Percentiles rank a stretch among this genome's conserved stretches.
phyloP scores from a whole-genome alignment of 2,329 filamentous ascomycete species.

The Trichoderma hamatum region DNA sequence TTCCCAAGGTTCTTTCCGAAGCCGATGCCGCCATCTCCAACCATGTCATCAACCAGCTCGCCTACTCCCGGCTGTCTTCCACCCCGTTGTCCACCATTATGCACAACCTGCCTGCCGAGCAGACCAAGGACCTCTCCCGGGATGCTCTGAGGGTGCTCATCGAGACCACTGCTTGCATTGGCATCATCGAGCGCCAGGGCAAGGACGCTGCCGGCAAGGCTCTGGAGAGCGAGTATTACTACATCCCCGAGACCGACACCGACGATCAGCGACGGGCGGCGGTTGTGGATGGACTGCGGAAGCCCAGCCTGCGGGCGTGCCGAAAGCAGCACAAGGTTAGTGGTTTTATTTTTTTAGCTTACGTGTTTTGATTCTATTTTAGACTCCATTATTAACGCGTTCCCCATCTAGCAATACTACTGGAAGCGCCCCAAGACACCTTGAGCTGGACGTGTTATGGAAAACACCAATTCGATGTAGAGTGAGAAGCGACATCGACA shows the following conservation, averaged over 20 bases:
- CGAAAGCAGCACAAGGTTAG: constrained; percentile 96
- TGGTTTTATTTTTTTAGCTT: constrained; percentile 27
- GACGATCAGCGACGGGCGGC: constrained; percentile 78
- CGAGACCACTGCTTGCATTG: constrained; percentile 75
- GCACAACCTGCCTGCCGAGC: constrained; percentile 75
- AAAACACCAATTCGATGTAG: constrained; percentile 1
- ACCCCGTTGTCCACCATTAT: constrained; percentile 89
- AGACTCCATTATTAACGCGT: constrained; percentile 30
- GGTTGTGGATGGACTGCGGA: constrained; percentile 82
- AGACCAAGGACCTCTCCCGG: constrained; percentile 57
- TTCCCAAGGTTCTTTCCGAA: constrained; percentile 29
- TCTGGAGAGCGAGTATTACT: constrained; percentile 96
- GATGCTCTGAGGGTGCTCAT: constrained; percentile 71
- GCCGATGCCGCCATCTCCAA: constrained; percentile 63
- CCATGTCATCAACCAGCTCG: constrained; percentile 92
- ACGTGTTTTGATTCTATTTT: neutral
- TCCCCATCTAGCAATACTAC: constrained; percentile 63
- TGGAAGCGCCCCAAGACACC: constrained; percentile 68
- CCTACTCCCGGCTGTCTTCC: constrained; percentile 89
- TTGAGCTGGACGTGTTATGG: constrained; percentile 37
- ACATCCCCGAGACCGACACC: constrained; percentile 82
- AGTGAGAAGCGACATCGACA: neutral
- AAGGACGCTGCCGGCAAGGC: constrained; percentile 95
- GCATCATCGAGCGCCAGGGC: constrained; percentile 84
- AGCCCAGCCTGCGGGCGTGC: constrained; percentile 85